A percentile compares a stretch with the other conserved stretches of the same genome.
Conservation (phyloP, 225 moss, liverwort and hornwort species). For the Polytrichum formosum region DNA sequence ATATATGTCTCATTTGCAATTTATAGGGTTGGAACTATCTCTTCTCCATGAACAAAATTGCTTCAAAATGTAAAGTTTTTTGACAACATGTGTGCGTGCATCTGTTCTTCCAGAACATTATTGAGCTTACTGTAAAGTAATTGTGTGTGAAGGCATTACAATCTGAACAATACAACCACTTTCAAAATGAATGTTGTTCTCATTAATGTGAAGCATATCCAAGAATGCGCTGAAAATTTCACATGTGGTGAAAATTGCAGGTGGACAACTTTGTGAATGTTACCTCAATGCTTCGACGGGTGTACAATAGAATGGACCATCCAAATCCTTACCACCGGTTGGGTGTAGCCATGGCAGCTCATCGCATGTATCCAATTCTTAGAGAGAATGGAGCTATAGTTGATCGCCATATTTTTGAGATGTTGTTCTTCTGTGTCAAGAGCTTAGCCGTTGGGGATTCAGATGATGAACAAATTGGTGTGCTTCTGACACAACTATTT, state of each 20-base stretch:
- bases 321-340: slow-evolving; percentile 88
- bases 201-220: too few relatives aligned
- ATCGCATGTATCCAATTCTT: slow-evolving; percentile 75
- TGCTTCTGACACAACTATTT: not conserved
- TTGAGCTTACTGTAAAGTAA: too few relatives aligned
- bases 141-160: too few relatives aligned
- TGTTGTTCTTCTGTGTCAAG: slow-evolving; percentile 84
- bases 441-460: slow-evolving; percentile 79
- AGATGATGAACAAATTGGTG: slow-evolving; percentile 82
- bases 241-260: slow-evolving; percentile 25
- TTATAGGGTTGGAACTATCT: too few relatives aligned
- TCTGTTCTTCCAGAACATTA: too few relatives aligned
- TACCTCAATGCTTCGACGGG: slow-evolving; percentile 80
- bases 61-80: too few relatives aligned
- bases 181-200: too few relatives aligned
- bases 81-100: too few relatives aligned
- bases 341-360: slow-evolving; percentile 89
- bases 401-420: slow-evolving; percentile 88
- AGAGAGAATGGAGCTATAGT: slow-evolving; percentile 75
- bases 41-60: too few relatives aligned
- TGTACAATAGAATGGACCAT: slow-evolving; percentile 93
- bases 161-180: too few relatives aligned
- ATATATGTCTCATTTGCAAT: too few relatives aligned
- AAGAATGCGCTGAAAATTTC: too few relatives aligned
- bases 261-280: slow-evolving; percentile 83